Base-by-base conservation (phyloP, 1,139 yeast genomes). In the Scheffersomyces parashehatae region DNA sequence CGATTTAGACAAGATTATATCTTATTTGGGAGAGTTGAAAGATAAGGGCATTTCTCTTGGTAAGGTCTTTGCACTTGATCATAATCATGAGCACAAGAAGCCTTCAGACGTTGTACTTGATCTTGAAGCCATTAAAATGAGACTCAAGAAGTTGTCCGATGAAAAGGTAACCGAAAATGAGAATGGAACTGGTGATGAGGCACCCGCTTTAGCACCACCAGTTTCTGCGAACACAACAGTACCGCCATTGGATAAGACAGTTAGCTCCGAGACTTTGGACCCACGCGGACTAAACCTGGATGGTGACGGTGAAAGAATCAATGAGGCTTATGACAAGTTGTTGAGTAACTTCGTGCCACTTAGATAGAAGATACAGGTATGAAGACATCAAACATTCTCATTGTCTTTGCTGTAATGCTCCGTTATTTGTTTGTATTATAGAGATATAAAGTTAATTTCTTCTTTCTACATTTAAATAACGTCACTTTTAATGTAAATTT, bases 1-100 rank as follows among this genome's bases (percentile, higher is more conserved):
- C 14, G 87, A 83, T 56, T 69, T 84, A 35, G 75, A 78, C 37
- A 73, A 76, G 38, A 69, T 83, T 20, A 71, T 82, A 8, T 67
- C 64, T 12, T 72, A 78, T 34, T 68, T 85, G 46, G 77, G 74
- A 32, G 63, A 64, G 13, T 65, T 84, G 47, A 81, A 79, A 50
- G 62, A 64, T 13, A 64, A 72, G 31, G 87, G 88, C 0, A 68
- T 83, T 12, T 66, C 76, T 9, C 56, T 85, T 24, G 73, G 75
- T 35, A 74, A 74, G 28, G 64, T 84, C 3, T 85, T 81, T 56
- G 70, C 70, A 40, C 50, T 53, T 45, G 49, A 53, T 16, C 41
- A 46, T 2, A 49, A 41, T 10, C 47, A 39, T 5, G 47, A 46
- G 4, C 34, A 37, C 7, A 41, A 47, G 32, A 36, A 46, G 29